These are phyloP conservation scores for Yamadazyma sp. DNA, from an alignment of 1,139 yeast genomes.

Conservation along the genomic window DNA sequence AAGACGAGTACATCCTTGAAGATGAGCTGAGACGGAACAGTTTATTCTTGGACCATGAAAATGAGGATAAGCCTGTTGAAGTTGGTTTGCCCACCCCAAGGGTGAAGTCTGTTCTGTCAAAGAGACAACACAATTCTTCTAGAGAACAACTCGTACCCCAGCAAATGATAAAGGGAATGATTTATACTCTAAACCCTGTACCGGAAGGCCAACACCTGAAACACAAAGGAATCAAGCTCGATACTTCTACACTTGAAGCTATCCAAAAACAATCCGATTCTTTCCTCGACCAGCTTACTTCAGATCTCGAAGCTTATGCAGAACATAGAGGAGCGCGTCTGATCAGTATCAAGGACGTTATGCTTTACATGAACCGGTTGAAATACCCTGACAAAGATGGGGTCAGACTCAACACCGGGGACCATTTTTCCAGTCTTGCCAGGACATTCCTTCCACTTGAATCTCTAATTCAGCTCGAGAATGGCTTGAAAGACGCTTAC, in stretches of 20 bases:
- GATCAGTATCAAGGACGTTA: slow-evolving; percentile 36
- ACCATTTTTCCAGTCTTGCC: slow-evolving; percentile 33
- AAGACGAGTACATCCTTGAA: slow-evolving; percentile 1
- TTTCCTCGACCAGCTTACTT: slow-evolving; percentile 33
- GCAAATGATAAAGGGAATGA: slow-evolving; percentile 12
- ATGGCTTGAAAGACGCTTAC: slow-evolving; percentile 21
- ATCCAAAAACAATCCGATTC: slow-evolving; percentile 25
- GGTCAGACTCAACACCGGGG: slow-evolving; percentile 19
- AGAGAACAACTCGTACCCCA: neutral
- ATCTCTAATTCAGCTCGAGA: slow-evolving; percentile 33
- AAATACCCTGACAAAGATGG: slow-evolving; percentile 23
- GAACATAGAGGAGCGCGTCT: slow-evolving; percentile 28
- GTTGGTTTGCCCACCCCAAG: slow-evolving; percentile 1
- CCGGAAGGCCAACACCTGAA: neutral
- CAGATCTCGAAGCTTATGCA: slow-evolving; percentile 37
- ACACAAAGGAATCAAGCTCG: slow-evolving; percentile 8
- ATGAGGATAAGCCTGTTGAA: neutral
- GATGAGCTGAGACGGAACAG: neutral
- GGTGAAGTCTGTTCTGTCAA: neutral
- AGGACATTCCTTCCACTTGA: slow-evolving; percentile 40
- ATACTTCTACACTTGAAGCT: slow-evolving; percentile 11
- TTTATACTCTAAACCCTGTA: slow-evolving; percentile 6
- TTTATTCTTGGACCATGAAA: neutral
- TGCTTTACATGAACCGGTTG: slow-evolving; percentile 36
- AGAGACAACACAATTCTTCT: neutral